phyloP scores from a whole-genome alignment of 169 alveolate genomes.

The Besnoitia besnoiti region DNA sequence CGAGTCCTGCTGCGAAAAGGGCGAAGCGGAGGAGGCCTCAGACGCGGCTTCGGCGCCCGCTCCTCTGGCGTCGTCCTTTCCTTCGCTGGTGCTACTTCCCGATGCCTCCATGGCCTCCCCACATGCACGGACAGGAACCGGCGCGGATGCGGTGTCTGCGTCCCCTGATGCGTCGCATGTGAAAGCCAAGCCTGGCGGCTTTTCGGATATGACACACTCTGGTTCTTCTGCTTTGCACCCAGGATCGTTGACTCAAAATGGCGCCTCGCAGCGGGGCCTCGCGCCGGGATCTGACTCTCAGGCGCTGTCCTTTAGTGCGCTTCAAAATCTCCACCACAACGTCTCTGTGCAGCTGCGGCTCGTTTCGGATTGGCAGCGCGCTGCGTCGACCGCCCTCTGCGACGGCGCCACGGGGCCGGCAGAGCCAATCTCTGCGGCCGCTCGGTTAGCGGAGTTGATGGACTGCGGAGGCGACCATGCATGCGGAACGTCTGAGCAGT shows the following conservation, averaged over 20 bases:
- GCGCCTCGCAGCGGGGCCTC: too few relatives aligned
- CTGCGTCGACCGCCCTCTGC: constrained; percentile 49
- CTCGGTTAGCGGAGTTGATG: not conserved
- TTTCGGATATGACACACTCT: not conserved
- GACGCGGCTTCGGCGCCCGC: not conserved
- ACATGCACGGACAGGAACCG: not conserved
- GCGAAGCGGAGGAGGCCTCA: not conserved
- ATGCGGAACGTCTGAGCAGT: too few relatives aligned
- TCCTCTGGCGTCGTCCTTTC: not conserved
- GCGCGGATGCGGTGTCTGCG: not conserved
- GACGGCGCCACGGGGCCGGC: constrained; percentile 58
- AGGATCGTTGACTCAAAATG: not conserved
- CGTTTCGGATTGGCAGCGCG: constrained; percentile 58
- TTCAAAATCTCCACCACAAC: constrained; percentile 56
- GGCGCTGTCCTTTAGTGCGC: constrained; percentile 45
- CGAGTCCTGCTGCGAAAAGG: not conserved
- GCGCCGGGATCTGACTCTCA: too few relatives aligned
- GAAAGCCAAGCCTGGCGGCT: not conserved
- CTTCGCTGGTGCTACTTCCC: constrained; percentile 7
- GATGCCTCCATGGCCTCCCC: too few relatives aligned
- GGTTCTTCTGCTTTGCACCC: not conserved
- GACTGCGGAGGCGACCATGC: too few relatives aligned
- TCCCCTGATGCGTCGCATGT: not conserved
- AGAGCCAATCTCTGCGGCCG: constrained; percentile 38
- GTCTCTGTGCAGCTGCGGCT: constrained; percentile 61